phyloP scores from a whole-genome alignment of 805 yeast species.

The Barnettozyma populi region DNA sequence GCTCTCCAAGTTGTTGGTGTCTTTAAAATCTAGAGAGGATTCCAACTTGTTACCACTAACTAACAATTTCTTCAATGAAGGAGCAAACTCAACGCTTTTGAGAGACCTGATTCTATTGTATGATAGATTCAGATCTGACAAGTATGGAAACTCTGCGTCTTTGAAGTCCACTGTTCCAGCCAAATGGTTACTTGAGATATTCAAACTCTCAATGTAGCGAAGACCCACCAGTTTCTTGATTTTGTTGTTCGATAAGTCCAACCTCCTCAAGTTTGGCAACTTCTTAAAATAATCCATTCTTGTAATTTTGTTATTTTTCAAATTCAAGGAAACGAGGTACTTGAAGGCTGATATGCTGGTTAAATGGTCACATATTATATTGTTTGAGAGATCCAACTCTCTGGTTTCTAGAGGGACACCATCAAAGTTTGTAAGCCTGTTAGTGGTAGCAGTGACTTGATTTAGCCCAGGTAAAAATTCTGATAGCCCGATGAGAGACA shows the following conservation, averaged over 20 bases:
- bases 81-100: not conserved
- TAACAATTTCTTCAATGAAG: not conserved
- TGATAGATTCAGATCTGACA: conserved; percentile 13
- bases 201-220: conserved; percentile 28
- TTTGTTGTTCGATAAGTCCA: conserved; percentile 29
- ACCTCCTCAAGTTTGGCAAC: conserved; percentile 21
- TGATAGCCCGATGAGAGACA: conserved; percentile 36
- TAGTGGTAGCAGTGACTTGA: conserved; percentile 11
- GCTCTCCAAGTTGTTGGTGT: not conserved
- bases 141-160: conserved; percentile 11
- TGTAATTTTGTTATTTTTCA: conserved; percentile 37
- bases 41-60: conserved; percentile 2
- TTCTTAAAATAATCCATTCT: conserved; percentile 26
- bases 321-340: conserved; percentile 28
- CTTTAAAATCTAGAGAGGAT: not conserved
- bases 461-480: conserved; percentile 34
- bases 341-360: conserved; percentile 13
- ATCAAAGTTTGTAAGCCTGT: conserved; percentile 20
- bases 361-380: conserved; percentile 20
- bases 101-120: conserved; percentile 11
- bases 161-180: conserved; percentile 8
- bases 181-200: conserved; percentile 33
- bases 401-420: conserved; percentile 17
- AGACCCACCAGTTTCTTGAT: conserved; percentile 24
- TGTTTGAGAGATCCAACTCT: conserved; percentile 12